Base-by-base conservation (phyloP, 2,329 filamentous ascomycete genomes). In the Sarocladiaceae sp. region DNA sequence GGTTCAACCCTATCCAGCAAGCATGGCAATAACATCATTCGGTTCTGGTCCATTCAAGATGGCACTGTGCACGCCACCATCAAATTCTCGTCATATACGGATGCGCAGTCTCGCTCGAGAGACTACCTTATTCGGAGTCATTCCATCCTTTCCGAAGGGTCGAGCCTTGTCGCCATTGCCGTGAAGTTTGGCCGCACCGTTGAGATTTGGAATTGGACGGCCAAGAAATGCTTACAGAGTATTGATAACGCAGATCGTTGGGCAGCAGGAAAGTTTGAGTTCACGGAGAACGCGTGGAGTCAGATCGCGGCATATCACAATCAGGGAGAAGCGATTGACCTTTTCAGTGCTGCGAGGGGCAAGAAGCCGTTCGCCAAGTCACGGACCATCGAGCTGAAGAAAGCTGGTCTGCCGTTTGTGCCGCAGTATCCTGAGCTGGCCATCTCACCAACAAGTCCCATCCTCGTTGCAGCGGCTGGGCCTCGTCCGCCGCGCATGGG, bases 41-140 rank as follows among this genome's bases (percentile, higher is more conserved):
- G 96, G 70, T 89, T 97, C 52, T 97, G 91, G 87, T 90, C 89
- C 8, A 76, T 86, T 13, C 84, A 90, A 55, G 86, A 90, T 62
- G 90, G 92, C 22, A 87, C 92, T 59, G 83, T 90, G 0, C 80
- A 90, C 54, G 63, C 56, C 51, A 56, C 57, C 33, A 61, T 73
- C 61, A 73, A 72, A 36, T 63, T 72, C 29, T 64, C 65, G 1
- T 68, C 67, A 10, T 71, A 72, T 54, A 70, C 69, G 1, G 68
- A 68, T 13, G 66, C 67, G 1, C 67, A 66, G 44, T 58, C 64
- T 2, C 66, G 70, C 0, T 70, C 66, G 4, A 66, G 70, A 51
- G 70, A 73, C 33, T 72, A 71, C 54, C 64, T 73, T 51, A 68
- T 73, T n/a, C 69, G 70, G 53, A 71, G 69, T 52, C 70, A 72